phyloP scores from a whole-genome alignment of 163 green algal genomes.

The Chloromonas sp. region DNA sequence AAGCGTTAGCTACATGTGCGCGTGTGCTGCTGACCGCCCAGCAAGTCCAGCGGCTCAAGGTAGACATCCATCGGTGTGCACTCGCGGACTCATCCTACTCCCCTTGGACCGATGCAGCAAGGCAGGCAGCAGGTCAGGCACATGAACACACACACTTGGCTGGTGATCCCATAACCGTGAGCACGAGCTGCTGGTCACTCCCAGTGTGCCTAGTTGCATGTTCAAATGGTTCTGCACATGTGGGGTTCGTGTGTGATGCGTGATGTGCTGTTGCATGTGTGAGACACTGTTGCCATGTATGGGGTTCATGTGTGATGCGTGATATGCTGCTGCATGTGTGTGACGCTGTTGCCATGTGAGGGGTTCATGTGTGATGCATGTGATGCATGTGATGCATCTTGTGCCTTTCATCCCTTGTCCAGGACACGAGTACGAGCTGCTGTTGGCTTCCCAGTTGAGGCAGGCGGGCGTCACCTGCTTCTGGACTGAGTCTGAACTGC shows the following conservation, averaged over 20 bases:
- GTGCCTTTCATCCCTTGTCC: neutral
- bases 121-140: constrained; percentile 31
- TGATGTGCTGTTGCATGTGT: neutral
- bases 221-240: neutral
- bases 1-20: too few species aligned
- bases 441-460: constrained; percentile 53
- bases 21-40: too few species aligned
- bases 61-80: constrained; percentile 23
- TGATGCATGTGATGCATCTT: too few species aligned
- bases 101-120: constrained; percentile 47
- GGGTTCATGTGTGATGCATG: neutral
- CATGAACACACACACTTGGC: neutral
- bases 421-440: constrained; percentile 70
- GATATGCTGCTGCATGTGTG: too few species aligned
- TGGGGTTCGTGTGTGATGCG: neutral
- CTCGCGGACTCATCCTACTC: constrained; percentile 62
- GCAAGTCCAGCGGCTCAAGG: too few species aligned
- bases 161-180: too few species aligned
- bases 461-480: constrained; percentile 49
- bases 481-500: constrained; percentile 72
- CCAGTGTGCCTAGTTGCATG: neutral
- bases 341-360: neutral
- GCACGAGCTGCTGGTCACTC: neutral
- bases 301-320: neutral
- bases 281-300: neutral